Evolutionary conservation across 2,329 filamentous ascomycete genomes (phyloP).

Genomic region (Leptographium wingfieldii): DNA sequence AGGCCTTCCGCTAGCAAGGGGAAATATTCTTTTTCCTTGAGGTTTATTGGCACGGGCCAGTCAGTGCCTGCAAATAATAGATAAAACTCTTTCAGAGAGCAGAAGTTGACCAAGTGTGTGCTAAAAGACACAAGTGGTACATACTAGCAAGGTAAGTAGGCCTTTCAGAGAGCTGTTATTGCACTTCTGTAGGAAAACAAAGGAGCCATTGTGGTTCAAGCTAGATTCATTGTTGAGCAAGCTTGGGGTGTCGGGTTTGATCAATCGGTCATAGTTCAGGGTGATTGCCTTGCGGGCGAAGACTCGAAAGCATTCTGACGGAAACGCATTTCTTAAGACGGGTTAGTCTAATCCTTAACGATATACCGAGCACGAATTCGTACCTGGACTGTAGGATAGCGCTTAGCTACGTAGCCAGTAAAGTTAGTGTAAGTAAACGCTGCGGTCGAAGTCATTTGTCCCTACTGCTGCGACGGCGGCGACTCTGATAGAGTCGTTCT

Average conservation of each 20-base stretch:
- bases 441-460: background rate
- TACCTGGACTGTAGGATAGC: constrained; percentile 1
- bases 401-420: background rate
- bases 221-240: background rate
- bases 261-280: background rate
- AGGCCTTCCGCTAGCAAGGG: background rate
- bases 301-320: constrained; percentile 1
- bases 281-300: background rate
- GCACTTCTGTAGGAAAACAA: background rate
- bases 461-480: background rate
- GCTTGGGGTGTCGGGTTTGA: background rate
- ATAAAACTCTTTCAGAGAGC: background rate
- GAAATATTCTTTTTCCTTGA: background rate
- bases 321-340: background rate
- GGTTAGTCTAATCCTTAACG: background rate
- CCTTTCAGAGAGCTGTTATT: background rate
- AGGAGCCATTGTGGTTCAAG: background rate
- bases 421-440: background rate
- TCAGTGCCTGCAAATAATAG: background rate
- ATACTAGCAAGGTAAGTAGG: background rate
- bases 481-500: background rate
- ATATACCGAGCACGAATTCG: background rate
- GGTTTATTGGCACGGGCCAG: background rate
- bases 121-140: background rate
- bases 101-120: background rate